phyloP scores from a whole-genome alignment of 1,139 yeast genomes.

The Chernovozyma aurita region DNA sequence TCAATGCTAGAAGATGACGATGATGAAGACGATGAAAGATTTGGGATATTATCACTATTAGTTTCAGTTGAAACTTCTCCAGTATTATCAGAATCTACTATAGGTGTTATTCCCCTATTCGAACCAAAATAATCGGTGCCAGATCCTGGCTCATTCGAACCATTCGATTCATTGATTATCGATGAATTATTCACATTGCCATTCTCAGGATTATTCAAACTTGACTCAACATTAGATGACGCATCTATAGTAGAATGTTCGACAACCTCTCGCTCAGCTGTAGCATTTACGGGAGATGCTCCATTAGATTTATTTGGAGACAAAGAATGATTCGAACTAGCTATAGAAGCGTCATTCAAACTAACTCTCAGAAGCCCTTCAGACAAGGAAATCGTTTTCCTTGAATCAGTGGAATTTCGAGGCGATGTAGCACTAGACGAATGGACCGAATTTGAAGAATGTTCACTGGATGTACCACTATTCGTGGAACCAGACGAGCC shows the following conservation, averaged over 20 bases:
- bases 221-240: too few relatives aligned
- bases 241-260: too few relatives aligned
- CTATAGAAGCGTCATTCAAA: constrained; percentile 12
- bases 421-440: constrained; percentile 6
- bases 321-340: neutral
- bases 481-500: constrained; percentile 22
- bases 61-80: neutral
- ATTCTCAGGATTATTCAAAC: too few relatives aligned
- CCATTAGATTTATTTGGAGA: constrained; percentile 1
- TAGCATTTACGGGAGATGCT: constrained; percentile 1
- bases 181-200: neutral
- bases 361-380: constrained; percentile 27
- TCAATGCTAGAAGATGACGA: neutral
- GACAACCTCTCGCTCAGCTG: too few relatives aligned
- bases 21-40: neutral
- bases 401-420: constrained; percentile 24
- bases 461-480: neutral
- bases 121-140: too few relatives aligned
- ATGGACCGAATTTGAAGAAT: neutral
- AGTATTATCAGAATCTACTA: neutral
- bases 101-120: neutral
- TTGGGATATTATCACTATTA: neutral
- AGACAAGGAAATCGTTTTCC: constrained; percentile 21
- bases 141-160: too few relatives aligned
- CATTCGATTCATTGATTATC: neutral